These are phyloP conservation scores for Beauveria caledonica DNA, from an alignment of 2,329 filamentous ascomycete species.

Conservation along the genomic window DNA sequence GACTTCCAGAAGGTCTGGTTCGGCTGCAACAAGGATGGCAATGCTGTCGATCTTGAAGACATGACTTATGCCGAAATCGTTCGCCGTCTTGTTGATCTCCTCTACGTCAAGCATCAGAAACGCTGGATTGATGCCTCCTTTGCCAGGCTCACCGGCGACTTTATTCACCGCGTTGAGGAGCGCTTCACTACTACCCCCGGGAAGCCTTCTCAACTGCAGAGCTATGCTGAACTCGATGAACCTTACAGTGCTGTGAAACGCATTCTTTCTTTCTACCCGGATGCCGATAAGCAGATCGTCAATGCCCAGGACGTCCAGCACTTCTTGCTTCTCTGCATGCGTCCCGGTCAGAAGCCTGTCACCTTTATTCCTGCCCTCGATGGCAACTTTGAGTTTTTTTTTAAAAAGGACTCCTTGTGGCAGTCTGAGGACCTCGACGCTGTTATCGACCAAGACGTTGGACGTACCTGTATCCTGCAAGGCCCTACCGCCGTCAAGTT, in stretches of 20 bases:
- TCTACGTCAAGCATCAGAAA: slow-evolving; percentile 84
- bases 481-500: slow-evolving; percentile 89
- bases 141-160: slow-evolving; percentile 78
- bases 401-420: slow-evolving; percentile 99
- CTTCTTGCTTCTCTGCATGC: slow-evolving; percentile 87
- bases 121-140: slow-evolving; percentile 88
- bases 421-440: slow-evolving; percentile 97
- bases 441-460: slow-evolving; percentile 92
- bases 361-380: slow-evolving; percentile 94
- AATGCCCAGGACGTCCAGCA: slow-evolving; percentile 98
- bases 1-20: slow-evolving; percentile 99
- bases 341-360: slow-evolving; percentile 88
- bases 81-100: slow-evolving; percentile 77
- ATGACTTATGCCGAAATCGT: slow-evolving; percentile 93
- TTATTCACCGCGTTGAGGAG: slow-evolving; percentile 94
- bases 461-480: slow-evolving; percentile 90
- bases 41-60: slow-evolving; percentile 82
- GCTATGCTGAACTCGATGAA: slow-evolving; percentile 76
- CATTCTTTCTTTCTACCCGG: slow-evolving; percentile 75
- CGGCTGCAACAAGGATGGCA: slow-evolving; percentile 70
- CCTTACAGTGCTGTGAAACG: slow-evolving; percentile 72
- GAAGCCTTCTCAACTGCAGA: slow-evolving; percentile 78
- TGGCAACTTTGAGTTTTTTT: slow-evolving; percentile 97
- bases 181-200: slow-evolving; percentile 72
- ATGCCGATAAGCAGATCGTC: slow-evolving; percentile 84